Evolutionary conservation across 148 eudicot genomes (phyloP).

Genomic region (Vaccinium vitisidaea): DNA sequence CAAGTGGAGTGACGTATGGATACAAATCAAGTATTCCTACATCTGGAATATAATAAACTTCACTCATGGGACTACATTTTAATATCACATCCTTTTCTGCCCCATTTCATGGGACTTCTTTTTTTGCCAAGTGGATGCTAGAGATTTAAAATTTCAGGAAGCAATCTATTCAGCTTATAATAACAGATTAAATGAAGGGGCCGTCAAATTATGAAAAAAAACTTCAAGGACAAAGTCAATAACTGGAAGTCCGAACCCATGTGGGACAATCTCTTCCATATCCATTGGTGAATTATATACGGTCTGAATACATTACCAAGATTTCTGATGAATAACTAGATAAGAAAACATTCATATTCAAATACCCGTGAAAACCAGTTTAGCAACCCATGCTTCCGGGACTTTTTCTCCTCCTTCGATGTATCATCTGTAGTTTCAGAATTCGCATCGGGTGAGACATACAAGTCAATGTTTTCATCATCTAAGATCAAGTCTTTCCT

Average conservation of each 20-base stretch:
- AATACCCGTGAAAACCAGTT: conserved; percentile 87
- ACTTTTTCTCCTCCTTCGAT: conserved; percentile 74
- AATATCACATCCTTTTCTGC: background rate
- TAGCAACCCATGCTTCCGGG: conserved; percentile 77
- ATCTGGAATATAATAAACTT: background rate
- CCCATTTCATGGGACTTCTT: background rate
- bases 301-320: background rate
- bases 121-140: background rate
- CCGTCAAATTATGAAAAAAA: background rate
- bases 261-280: background rate
- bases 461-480: conserved; percentile 79
- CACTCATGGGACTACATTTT: background rate
- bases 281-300: background rate
- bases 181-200: background rate
- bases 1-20: background rate
- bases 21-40: background rate
- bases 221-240: conserved; percentile 4
- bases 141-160: background rate
- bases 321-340: background rate
- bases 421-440: conserved; percentile 58
- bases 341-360: background rate
- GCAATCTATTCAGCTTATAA: background rate
- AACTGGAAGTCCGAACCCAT: background rate
- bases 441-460: conserved; percentile 67
- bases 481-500: conserved; percentile 85